Evolutionary conservation across 2,329 filamentous ascomycete genomes (phyloP).

Genomic region (Delphinella strobiligena): DNA sequence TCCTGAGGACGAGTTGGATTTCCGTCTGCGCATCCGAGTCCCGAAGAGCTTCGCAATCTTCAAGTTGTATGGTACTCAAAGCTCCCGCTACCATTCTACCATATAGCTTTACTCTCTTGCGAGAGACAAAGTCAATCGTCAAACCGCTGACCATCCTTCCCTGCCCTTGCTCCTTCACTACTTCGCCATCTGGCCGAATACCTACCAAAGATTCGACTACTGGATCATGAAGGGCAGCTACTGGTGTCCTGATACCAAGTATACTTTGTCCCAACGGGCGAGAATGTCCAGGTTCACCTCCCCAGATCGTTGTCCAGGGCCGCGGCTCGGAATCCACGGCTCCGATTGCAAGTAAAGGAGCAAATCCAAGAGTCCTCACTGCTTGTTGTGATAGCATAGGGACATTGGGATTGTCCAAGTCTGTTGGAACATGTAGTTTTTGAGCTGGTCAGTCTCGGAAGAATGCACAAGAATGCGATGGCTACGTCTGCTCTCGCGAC

Average conservation of each 20-base stretch:
- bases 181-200: conserved; percentile 31
- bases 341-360: conserved; percentile 61
- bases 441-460: too few relatives aligned
- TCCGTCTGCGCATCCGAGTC: conserved; percentile 20
- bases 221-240: conserved; percentile 55
- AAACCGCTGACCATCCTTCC: conserved; percentile 50
- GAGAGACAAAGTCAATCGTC: conserved; percentile 50
- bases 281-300: conserved; percentile 59
- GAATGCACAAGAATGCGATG: too few relatives aligned
- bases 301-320: conserved; percentile 70
- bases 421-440: conserved; percentile 44
- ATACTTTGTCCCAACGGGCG: conserved; percentile 49
- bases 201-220: conserved; percentile 53
- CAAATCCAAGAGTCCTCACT: conserved; percentile 46
- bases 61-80: conserved; percentile 21
- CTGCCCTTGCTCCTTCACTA: conserved; percentile 25
- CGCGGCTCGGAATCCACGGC: conserved; percentile 51
- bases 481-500: too few relatives aligned
- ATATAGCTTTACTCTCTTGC: conserved; percentile 62
- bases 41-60: conserved; percentile 18
- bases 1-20: conserved; percentile 51
- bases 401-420: conserved; percentile 53
- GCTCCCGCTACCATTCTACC: conserved; percentile 57
- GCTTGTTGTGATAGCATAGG: conserved; percentile 51
- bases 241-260: conserved; percentile 50